Conservation (phyloP, 441 rosid genomes). For the Arabidopsis hybrid region DNA sequence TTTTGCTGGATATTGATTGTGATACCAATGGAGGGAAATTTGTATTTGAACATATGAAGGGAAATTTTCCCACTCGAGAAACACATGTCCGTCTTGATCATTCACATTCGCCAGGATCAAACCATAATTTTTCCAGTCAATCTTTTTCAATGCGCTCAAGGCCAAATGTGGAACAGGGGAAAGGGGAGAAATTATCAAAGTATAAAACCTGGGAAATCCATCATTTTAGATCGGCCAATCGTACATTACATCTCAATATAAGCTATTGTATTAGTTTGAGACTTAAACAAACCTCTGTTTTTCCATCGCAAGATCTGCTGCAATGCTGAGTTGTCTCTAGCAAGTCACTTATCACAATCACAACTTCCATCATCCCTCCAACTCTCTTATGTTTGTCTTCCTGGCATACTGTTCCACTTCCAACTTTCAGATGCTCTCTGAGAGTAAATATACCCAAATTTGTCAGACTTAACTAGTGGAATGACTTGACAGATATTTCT, state of each 20-base stretch:
- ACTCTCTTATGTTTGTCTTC: conserved; percentile 53
- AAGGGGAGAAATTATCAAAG: conserved; percentile 74
- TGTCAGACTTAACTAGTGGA: conserved; percentile 10
- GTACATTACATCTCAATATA: conserved; percentile 3
- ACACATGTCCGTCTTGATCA: conserved; percentile 56
- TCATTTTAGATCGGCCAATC: conserved; percentile 23
- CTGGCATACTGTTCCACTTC: conserved; percentile 63
- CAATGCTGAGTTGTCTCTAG: conserved; percentile 53
- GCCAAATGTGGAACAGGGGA: conserved; percentile 55
- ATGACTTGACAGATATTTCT: conserved; percentile 8
- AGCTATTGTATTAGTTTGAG: conserved; percentile 9
- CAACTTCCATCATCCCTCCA: conserved; percentile 67
- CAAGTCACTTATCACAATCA: conserved; percentile 66
- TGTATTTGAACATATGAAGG: conserved; percentile 59
- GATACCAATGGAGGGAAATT: conserved; percentile 74
- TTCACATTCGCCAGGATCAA: conserved; percentile 55
- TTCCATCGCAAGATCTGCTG: conserved; percentile 52
- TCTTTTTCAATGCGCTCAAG: conserved; percentile 60
- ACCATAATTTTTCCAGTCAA: conserved; percentile 91
- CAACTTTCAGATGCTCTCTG: conserved; percentile 77
- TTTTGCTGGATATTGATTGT: conserved; percentile 67
- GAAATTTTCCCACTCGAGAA: conserved; percentile 71
- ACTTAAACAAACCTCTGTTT: conserved; percentile 64
- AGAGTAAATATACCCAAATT: conserved; percentile 29
- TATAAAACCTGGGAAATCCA: conserved; percentile 62